Evolutionary conservation across 2,329 filamentous ascomycete genomes (phyloP).

Genomic region (Fonsecaea monophora): DNA sequence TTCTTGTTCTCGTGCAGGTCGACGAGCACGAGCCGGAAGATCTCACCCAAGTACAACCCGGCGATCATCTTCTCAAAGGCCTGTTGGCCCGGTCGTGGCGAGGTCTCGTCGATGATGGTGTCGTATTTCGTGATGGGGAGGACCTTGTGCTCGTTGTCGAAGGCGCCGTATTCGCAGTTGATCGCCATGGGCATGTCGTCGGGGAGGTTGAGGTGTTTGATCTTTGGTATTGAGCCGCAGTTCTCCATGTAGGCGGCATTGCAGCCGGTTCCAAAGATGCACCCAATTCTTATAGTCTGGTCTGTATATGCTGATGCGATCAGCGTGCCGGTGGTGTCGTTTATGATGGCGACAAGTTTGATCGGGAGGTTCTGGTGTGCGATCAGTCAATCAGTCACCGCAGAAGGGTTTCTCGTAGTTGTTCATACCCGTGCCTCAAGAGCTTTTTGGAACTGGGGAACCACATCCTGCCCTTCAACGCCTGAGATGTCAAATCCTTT

Average conservation of each 20-base stretch:
- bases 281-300: conserved; percentile 87
- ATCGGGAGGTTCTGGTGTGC: conserved; percentile 56
- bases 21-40: conserved; percentile 86
- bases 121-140: conserved; percentile 87
- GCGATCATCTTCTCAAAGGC: conserved; percentile 98
- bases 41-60: conserved; percentile 90
- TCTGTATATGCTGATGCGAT: conserved; percentile 99
- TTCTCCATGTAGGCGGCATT: conserved; percentile 99
- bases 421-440: conserved; percentile 68
- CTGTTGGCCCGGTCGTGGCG: conserved; percentile 90
- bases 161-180: conserved; percentile 97
- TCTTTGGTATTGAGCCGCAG: conserved; percentile 87
- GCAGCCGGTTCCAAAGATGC: conserved; percentile 97
- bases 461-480: conserved; percentile 88
- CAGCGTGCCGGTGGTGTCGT: conserved; percentile 95
- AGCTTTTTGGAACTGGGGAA: conserved; percentile 83
- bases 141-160: conserved; percentile 90
- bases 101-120: conserved; percentile 84
- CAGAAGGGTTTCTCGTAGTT: background rate
- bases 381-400: conserved; percentile 10
- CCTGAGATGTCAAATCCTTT: conserved; percentile 96
- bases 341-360: conserved; percentile 90
- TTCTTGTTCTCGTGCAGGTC: conserved; percentile 82
- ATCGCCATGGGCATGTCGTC: conserved; percentile 87
- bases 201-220: conserved; percentile 87